Evolutionary conservation across 495 filamentous ascomycete species (phyloP), one percentile per base, ranked within the genome.

Genomic region (Hypomontagnella monticulosa): DNA sequence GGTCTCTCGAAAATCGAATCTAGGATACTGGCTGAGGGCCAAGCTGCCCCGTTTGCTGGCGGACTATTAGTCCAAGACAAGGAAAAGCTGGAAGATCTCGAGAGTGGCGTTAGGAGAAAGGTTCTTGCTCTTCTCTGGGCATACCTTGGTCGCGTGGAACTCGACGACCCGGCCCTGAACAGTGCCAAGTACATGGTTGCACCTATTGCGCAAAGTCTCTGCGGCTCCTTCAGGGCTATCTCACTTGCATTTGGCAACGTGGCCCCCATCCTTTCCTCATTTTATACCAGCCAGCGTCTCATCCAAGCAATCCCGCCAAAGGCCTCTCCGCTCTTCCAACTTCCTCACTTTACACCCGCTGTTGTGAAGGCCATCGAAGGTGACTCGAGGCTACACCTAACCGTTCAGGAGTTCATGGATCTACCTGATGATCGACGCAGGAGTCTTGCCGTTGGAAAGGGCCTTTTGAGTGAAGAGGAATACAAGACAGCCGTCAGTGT

Each of bases 121-220:
- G 89, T 89, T n/a, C 80, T 97, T 23, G 91, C 88, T 33, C 82
- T 99, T 51, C 79, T 98, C 12, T 99, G 95, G 95, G 94, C 93
- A 42, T 98, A 98, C 73, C 85, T 98, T 30, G 91, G 91, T 42
- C 89, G 95, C 37, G 79, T 97, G 30, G 91, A 95, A 58, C 77
- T 86, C 5, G 87, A 89, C 52, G 93, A 94, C 71, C 66, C 82
- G 23, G 79, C 79, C 19, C 81, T 96, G 38, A 85, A 95, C 57
- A 87, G 87, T 76, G 91, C 89, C 81, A 88, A 85, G 82, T 81
- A 81, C 70, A 89, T 95, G 75, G 88, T 91, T 60, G 93, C 91
- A 38, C 91, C 96, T 38, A 89, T 96, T 51, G 94, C 93, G 10
- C 85, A 94, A 44, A 81, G 86, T 43, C 84, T 99, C 42, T 93